These are phyloP conservation scores for Coleophoma crateriformis DNA, from an alignment of 2,329 filamentous ascomycete species.

Conservation along the genomic window DNA sequence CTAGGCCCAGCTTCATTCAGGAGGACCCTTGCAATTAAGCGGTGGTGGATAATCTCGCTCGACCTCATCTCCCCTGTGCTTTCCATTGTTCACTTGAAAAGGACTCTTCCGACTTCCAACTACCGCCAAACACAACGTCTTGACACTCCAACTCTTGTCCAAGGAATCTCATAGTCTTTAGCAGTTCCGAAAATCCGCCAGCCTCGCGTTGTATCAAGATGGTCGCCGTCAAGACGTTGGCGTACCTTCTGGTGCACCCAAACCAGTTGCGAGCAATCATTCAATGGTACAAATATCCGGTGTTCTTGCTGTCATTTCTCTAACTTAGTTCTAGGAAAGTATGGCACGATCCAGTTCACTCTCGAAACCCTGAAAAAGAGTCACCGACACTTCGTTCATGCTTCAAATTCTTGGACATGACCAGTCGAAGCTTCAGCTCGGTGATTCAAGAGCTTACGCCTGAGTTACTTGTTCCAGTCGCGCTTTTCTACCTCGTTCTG, in stretches of 20 bases:
- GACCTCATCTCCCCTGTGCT: background rate
- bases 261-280: conserved; percentile 75
- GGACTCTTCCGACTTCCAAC: no score
- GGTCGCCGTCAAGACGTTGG: conserved; percentile 44
- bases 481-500: conserved; percentile 87
- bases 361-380: conserved; percentile 72
- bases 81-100: background rate
- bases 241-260: conserved; percentile 73
- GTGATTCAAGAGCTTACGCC: conserved; percentile 96
- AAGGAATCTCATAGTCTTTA: background rate
- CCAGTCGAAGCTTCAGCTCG: conserved; percentile 85
- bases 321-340: conserved; percentile 63
- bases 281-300: conserved; percentile 62
- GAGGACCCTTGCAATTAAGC: background rate
- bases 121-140: background rate
- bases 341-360: conserved; percentile 93
- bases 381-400: conserved; percentile 69
- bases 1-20: no score
- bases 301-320: background rate
- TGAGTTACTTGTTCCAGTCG: conserved; percentile 83
- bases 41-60: background rate
- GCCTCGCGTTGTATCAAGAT: conserved; percentile 34
- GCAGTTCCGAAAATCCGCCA: background rate
- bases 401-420: conserved; percentile 80
- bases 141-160: background rate